Conservation (phyloP, 257 asterid genomes). For the Handroanthus guayacan region DNA sequence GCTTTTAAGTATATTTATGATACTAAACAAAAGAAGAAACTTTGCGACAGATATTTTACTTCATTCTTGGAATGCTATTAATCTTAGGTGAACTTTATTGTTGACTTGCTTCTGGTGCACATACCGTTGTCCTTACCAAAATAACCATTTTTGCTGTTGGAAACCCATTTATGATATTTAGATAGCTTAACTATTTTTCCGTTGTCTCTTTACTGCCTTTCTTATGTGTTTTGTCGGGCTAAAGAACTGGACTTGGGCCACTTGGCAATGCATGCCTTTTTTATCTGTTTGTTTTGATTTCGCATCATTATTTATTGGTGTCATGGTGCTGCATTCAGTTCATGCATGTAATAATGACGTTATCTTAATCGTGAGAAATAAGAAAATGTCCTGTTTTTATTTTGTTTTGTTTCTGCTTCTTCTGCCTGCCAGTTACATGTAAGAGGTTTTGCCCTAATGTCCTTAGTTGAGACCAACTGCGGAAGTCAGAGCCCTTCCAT, state of each 20-base stretch:
- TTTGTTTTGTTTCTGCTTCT: neutral
- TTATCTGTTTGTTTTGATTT: neutral
- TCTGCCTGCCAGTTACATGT: neutral
- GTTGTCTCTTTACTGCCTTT: neutral
- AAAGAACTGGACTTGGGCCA: constrained; percentile 11
- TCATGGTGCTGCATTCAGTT: constrained; percentile 19
- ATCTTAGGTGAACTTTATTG: constrained; percentile 9
- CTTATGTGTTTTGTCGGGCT: neutral
- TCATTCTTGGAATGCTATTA: constrained; percentile 14
- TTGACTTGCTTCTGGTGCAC: constrained; percentile 19
- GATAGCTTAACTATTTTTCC: neutral
- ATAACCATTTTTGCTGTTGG: constrained; percentile 1
- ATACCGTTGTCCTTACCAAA: neutral
- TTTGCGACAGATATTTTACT: constrained; percentile 3
- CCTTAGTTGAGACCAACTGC: constrained; percentile 23
- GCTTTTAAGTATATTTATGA: constrained; percentile 20
- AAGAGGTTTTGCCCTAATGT: neutral
- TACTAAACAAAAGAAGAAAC: constrained; percentile 14
- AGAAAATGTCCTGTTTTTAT: neutral
- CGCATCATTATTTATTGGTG: constrained; percentile 3
- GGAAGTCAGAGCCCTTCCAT: constrained; percentile 15
- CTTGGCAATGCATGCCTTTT: too few species aligned
- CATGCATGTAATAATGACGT: neutral
- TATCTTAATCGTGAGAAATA: neutral
- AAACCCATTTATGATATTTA: neutral